Base-by-base conservation (phyloP, 1,284 basidiomycete species). In the Afroboletus lepidellus region DNA sequence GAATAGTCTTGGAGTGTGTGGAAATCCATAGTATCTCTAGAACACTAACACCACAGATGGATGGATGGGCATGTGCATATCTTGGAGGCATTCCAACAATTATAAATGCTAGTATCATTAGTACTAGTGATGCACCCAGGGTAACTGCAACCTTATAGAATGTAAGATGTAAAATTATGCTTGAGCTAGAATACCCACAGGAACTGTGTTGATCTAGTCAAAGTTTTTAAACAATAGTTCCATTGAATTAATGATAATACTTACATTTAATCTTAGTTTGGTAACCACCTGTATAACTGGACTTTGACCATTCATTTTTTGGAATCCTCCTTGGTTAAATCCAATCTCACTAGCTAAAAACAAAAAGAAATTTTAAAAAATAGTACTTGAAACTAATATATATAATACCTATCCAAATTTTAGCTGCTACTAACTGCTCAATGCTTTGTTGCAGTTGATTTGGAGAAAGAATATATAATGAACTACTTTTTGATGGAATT, bases 191-290 rank as follows among this genome's bases (percentile, higher is more conserved):
- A 18, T 4, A 33, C 46, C 41, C n/a, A 48, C 46, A 18, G 46
- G 38, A 20, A 48, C 7, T 32, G 37, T 1, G 25, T 48, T 48
- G 12, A 48, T 41, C 46, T 48, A 4, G 20, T 18, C 1, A 20
- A 12, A 9, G 29, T 3, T 11, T 15, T 32, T 42, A 42, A n/a
- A n/a, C 3, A 27, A 27, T 5, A n/a, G 16, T 27, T 27, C 7
- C 3, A 11, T 38, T 8, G 13, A 5, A 23, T n/a, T 1, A 12
- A 23, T 21, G 0, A 38, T 8, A 12, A 11, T n/a, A 41, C 46
- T 48, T 2, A 48, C 46, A 48, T 48, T 48, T 29, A 48, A 41
- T 18, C 46, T 47, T 25, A 36, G 41, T 24, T 23, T 5, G 18
- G 37, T 47, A 4, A 30, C 11, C 4, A 33, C 12, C 11, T 48